Conservation (phyloP, 129 eudicot species). For the Scalesia atractyloides region DNA sequence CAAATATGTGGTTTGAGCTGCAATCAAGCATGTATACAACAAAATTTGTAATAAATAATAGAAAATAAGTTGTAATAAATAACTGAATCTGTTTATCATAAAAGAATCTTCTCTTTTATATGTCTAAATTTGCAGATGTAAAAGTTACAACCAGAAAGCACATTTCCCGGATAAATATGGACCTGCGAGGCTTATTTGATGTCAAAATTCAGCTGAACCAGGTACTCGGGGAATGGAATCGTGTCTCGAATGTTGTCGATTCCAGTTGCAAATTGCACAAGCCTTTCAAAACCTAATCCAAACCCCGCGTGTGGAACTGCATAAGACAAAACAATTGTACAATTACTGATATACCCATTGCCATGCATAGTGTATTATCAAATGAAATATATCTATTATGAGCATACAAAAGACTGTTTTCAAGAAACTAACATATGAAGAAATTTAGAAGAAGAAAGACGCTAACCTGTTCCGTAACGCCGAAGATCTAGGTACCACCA, state of each 20-base stretch:
- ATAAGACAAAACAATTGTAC: slow-evolving; percentile 8
- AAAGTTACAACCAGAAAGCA: slow-evolving; percentile 12
- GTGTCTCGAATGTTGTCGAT: slow-evolving; percentile 93
- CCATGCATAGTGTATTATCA: neutral
- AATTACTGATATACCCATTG: slow-evolving; percentile 4
- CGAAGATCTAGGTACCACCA: slow-evolving; percentile 99
- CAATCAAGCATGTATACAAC: neutral
- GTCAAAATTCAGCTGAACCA: slow-evolving; percentile 92
- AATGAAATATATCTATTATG: neutral
- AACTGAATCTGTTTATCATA: neutral
- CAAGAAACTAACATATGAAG: slow-evolving; percentile 14
- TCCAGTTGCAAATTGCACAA: slow-evolving; percentile 96
- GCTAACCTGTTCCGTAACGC: slow-evolving; percentile 94
- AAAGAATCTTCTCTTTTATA: slow-evolving; percentile 4
- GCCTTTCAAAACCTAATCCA: slow-evolving; percentile 97
- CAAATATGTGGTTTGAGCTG: neutral
- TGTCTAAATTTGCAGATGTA: slow-evolving; percentile 18
- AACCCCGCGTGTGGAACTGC: slow-evolving; percentile 99
- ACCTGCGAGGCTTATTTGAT: slow-evolving; percentile 1
- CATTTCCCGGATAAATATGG: neutral
- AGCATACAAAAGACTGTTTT: slow-evolving; percentile 2
- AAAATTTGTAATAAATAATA: neutral
- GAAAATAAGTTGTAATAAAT: neutral
- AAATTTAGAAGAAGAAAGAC: neutral
- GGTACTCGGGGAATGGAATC: slow-evolving; percentile 93